Base-by-base conservation (phyloP, 2,329 filamentous ascomycete species). In the Daldinia sp. region DNA sequence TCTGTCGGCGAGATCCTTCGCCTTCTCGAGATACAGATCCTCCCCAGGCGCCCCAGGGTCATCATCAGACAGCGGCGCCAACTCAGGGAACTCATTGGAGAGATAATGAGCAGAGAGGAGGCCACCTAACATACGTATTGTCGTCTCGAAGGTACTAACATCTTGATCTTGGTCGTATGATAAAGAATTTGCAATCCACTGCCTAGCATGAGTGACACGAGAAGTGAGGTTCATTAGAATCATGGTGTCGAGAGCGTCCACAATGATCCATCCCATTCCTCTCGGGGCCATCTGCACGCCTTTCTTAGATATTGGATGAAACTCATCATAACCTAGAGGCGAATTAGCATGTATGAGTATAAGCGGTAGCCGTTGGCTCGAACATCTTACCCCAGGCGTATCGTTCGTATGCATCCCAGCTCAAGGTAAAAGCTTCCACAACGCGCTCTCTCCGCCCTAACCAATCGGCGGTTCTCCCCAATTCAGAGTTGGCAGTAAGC, bases 141-240 rank as follows among this genome's bases (percentile, higher is more conserved):
- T 98, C 6, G 94, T 98, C 80, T 99, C 95, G 71, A 98, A 99
- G 0, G 93, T 97, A 77, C 93, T 98, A 58, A 99, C 94, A 75
- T 97, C 93, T 76, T 97, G 93, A 72, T 97, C 85, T 77, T 97
- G 93, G 63, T 97, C 89, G 79, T 96, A 98, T 9, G 88, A 89
- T 66, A 98, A 79, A 6, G 88, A 88, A 3, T 87, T 89, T 1
- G 91, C 84, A 48, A 99, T 87, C 95, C 95, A 99, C 74, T 96
- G 87, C 58, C 94, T 85, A 25, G 95, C 94, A 73, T 96, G 89
- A 34, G 88, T 85, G 35, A 99, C 84, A 64, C 94, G 89, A 29
- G 88, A 90, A 11, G 94, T 98, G 68, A 97, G 83, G 76, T 98
- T 98, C 95, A 99, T 99, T 64, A 99, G 83, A 81, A 99, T 99